Percentiles rank a stretch among this genome's conserved stretches.
Evolutionary conservation across 2,329 filamentous ascomycete species (phyloP).

Genomic region (Zymoseptoria pseudotritici): DNA sequence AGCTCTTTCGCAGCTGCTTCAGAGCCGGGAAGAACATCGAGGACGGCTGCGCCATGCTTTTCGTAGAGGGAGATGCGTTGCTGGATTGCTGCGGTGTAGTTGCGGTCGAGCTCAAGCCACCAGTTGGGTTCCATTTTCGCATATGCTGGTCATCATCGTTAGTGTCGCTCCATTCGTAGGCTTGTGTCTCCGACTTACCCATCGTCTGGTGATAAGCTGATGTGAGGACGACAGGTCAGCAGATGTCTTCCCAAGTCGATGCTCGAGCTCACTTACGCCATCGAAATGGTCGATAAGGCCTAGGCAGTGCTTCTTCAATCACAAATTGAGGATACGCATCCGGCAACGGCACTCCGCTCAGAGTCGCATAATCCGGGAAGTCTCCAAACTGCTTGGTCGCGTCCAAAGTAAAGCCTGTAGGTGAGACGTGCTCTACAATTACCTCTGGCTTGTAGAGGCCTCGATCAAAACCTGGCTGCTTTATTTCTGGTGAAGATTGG

Average conservation of each 20-base stretch:
- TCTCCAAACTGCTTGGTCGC: conserved; percentile 65
- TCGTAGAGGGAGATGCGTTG: conserved; percentile 60
- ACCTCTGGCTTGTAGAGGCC: conserved; percentile 15
- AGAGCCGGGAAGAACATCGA: conserved; percentile 63
- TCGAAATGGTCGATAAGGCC: conserved; percentile 73
- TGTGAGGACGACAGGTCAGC: neutral
- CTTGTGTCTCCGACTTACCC: conserved; percentile 51
- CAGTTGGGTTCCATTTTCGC: conserved; percentile 73
- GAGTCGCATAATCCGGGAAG: conserved; percentile 69
- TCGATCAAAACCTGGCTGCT: conserved; percentile 19
- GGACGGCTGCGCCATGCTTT: conserved; percentile 55
- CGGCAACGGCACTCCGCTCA: conserved; percentile 69
- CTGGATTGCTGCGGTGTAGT: conserved; percentile 59
- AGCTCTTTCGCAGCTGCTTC: conserved; percentile 76
- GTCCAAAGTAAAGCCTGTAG: conserved; percentile 61
- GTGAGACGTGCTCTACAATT: conserved; percentile 35
- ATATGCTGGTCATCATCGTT: conserved; percentile 48
- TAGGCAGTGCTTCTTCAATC: conserved; percentile 58
- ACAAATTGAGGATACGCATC: conserved; percentile 57
- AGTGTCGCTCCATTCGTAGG: neutral
- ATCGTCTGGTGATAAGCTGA: conserved; percentile 74
- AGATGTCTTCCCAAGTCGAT: conserved; percentile 87
- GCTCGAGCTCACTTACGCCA: conserved; percentile 45
- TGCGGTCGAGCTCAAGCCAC: conserved; percentile 81
- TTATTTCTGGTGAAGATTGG: conserved; percentile 16